Evolutionary conservation across 2,329 filamentous ascomycete species (phyloP).

Genomic region (Colletotrichum neosansevieriae): DNA sequence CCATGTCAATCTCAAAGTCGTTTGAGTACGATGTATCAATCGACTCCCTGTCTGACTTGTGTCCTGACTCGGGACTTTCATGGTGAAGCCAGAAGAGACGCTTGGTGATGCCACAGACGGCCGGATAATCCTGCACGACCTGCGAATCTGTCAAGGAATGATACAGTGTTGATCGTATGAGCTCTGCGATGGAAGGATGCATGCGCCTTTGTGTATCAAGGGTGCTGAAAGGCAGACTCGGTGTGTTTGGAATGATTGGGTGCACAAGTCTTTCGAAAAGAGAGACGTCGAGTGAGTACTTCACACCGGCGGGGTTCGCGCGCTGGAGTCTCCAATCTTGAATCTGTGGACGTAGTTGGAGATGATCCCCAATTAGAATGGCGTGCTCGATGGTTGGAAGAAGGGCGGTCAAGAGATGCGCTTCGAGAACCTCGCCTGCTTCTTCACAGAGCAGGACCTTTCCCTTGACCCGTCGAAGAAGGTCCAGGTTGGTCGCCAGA

Average conservation of each 20-base stretch:
- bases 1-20: constrained; percentile 73
- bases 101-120: constrained; percentile 65
- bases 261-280: constrained; percentile 70
- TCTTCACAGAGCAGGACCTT: constrained; percentile 77
- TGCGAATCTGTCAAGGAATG: constrained; percentile 64
- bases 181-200: constrained; percentile 70
- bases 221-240: constrained; percentile 47
- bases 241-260: constrained; percentile 43
- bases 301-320: constrained; percentile 58
- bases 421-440: constrained; percentile 76
- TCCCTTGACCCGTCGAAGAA: constrained; percentile 60
- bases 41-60: constrained; percentile 44
- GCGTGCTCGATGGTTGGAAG: constrained; percentile 70
- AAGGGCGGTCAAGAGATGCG: constrained; percentile 70
- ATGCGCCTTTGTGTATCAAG: constrained; percentile 74
- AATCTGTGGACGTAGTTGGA: constrained; percentile 70
- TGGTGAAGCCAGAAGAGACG: constrained; percentile 75
- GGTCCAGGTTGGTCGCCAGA: constrained; percentile 62
- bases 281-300: constrained; percentile 69
- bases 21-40: constrained; percentile 65
- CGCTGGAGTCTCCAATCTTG: constrained; percentile 66
- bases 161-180: constrained; percentile 71
- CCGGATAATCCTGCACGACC: constrained; percentile 53
- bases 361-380: constrained; percentile 74
- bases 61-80: constrained; percentile 37